These are phyloP conservation scores for Komagataella mondaviorum DNA, from an alignment of 805 yeast species.

Conservation along the genomic window DNA sequence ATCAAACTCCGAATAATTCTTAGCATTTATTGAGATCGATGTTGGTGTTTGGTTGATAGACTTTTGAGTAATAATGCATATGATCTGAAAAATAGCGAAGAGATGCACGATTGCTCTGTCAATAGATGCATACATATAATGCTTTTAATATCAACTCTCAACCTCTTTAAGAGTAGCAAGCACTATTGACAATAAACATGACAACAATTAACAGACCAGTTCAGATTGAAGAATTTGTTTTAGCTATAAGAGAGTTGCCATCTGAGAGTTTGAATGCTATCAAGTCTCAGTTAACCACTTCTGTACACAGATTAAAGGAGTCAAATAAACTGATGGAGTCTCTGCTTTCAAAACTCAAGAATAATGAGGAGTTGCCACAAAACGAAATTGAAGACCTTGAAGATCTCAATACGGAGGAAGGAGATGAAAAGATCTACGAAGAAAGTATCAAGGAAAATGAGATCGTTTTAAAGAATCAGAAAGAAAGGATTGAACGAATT, in stretches of 20 bases:
- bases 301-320: constrained; percentile 31
- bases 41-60: not conserved
- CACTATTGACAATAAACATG: not conserved
- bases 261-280: constrained; percentile 26
- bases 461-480: constrained; percentile 37
- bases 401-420: constrained; percentile 24
- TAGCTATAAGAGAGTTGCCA: constrained; percentile 20
- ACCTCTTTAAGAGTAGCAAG: not conserved
- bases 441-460: constrained; percentile 48
- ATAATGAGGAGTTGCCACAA: constrained; percentile 1
- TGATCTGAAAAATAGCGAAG: not conserved
- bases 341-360: constrained; percentile 22
- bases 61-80: not conserved
- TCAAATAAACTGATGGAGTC: constrained; percentile 35
- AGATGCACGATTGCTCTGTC: not conserved
- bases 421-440: constrained; percentile 35
- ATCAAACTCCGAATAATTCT: not conserved
- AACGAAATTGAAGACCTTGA: constrained; percentile 15
- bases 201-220: constrained; percentile 9
- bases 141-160: not conserved
- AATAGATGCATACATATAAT: not conserved
- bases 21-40: not conserved
- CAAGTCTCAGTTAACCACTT: constrained; percentile 20
- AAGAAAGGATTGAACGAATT: constrained; percentile 28
- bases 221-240: constrained; percentile 13